Evolutionary conservation across 2,329 filamentous ascomycete species (phyloP).

Genomic region (Fusarium sp.): DNA sequence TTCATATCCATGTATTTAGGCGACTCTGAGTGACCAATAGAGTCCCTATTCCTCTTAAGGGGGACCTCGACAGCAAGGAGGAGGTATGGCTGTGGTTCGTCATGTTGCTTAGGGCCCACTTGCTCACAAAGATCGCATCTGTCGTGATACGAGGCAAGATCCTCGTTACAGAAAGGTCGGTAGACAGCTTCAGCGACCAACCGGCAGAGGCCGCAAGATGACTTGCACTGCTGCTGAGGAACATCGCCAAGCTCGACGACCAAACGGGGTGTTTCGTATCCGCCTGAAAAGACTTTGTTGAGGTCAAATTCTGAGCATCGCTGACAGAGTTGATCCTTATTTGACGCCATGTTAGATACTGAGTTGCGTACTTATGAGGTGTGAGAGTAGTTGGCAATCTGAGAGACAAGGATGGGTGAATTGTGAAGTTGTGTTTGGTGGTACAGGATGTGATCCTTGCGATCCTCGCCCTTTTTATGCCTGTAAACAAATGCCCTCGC

Average conservation of each 20-base stretch:
- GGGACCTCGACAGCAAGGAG: neutral
- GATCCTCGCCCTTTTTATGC: neutral
- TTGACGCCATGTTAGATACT: neutral
- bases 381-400: neutral
- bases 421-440: neutral
- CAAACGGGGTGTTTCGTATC: conserved; percentile 1
- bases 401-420: neutral
- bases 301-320: conserved; percentile 6
- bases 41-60: neutral
- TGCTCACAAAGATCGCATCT: neutral
- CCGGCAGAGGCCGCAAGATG: neutral
- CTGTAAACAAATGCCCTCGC: no score
- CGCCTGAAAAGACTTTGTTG: conserved; percentile 4
- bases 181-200: conserved; percentile 7
- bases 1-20: neutral
- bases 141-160: neutral
- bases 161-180: neutral
- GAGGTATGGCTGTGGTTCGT: neutral
- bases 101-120: neutral
- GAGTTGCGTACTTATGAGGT: neutral
- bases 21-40: neutral
- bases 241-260: neutral
- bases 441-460: neutral
- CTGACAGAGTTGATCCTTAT: neutral
- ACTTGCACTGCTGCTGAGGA: neutral